A percentile compares a stretch with the other conserved stretches of the same genome.
Conservation (phyloP, 371 early-diverging fungal species). For the Syncephalastrum racemosum region DNA sequence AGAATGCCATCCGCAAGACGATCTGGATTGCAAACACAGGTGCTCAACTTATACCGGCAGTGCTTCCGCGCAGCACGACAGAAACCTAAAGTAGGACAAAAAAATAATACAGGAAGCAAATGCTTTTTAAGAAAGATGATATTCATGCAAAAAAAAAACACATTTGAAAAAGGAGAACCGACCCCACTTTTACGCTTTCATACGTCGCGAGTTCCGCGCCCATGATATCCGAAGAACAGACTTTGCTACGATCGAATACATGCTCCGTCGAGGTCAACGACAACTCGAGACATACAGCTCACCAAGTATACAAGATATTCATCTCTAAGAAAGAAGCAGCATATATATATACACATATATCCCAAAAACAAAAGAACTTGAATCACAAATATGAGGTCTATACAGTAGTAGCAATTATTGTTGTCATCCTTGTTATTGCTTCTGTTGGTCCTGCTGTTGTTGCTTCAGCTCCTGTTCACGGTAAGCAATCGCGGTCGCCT, state of each 20-base stretch:
- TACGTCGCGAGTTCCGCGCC: constrained; percentile 59
- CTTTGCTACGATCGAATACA: constrained; percentile 66
- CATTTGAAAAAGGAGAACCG: constrained; percentile 42
- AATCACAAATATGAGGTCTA: constrained; percentile 1
- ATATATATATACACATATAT: not conserved
- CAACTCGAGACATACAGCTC: constrained; percentile 56
- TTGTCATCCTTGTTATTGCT: constrained; percentile 9
- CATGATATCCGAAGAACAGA: constrained; percentile 57
- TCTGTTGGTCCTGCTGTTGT: constrained; percentile 13
- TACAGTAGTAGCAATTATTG: constrained; percentile 1
- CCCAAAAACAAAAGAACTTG: not conserved
- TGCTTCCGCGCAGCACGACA: constrained; percentile 59
- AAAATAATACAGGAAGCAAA: not conserved
- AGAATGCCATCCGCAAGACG: constrained; percentile 19
- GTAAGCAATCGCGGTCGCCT: constrained; percentile 49
- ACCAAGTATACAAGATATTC: constrained; percentile 60
- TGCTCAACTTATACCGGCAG: constrained; percentile 56
- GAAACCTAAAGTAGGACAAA: constrained; percentile 50
- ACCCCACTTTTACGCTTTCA: constrained; percentile 57
- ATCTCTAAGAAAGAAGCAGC: constrained; percentile 35
- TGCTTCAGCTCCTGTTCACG: constrained; percentile 27
- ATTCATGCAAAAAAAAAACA: constrained; percentile 1
- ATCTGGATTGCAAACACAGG: constrained; percentile 63
- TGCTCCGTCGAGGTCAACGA: constrained; percentile 56
- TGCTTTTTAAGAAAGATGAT: not conserved